phyloP scores from a whole-genome alignment of 805 yeast species.

The Lipomyces sp. region DNA sequence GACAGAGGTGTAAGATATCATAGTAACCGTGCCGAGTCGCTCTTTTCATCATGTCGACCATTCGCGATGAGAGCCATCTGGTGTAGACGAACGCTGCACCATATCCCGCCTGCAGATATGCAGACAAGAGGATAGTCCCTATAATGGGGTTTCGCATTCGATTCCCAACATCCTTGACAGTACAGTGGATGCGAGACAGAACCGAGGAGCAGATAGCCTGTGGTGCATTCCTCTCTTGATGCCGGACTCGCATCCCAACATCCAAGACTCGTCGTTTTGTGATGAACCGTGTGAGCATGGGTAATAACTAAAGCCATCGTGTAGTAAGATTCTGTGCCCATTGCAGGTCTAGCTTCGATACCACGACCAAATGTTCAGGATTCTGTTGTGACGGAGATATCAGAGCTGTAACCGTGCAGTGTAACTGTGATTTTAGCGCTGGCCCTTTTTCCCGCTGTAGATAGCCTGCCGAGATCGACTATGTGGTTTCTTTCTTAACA shows the following conservation, averaged over 20 bases:
- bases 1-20: no score
- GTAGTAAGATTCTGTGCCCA: background rate
- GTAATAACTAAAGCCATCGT: background rate
- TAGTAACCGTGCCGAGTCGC: background rate
- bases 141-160: background rate
- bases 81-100: background rate
- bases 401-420: background rate
- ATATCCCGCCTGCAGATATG: no score
- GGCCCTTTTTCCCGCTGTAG: background rate
- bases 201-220: no score
- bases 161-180: background rate
- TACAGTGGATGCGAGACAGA: background rate
- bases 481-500: background rate
- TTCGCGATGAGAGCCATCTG: background rate
- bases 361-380: background rate
- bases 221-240: no score
- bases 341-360: background rate
- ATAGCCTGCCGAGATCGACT: background rate
- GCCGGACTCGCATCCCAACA: no score
- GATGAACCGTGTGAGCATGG: background rate
- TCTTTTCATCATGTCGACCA: background rate
- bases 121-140: background rate
- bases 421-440: background rate
- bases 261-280: background rate
- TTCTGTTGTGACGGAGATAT: background rate